These are phyloP conservation scores for Elaphomyces granulatus DNA, from an alignment of 495 filamentous ascomycete genomes.

Conservation along the genomic window DNA sequence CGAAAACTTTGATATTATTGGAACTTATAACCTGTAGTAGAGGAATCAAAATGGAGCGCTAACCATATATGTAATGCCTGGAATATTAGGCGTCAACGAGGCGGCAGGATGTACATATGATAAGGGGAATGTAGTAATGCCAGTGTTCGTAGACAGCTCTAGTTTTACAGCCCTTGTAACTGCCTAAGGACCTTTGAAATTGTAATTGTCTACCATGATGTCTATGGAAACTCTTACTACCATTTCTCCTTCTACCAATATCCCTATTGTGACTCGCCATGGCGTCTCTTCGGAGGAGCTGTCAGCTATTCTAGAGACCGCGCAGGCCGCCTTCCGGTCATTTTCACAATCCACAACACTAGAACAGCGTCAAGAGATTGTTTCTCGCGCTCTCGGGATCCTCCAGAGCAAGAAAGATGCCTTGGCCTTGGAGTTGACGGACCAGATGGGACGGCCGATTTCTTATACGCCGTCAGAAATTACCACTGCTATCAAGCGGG, in stretches of 20 bases:
- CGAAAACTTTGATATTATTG: too few species aligned
- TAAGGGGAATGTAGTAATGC: too few species aligned
- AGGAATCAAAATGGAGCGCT: too few species aligned
- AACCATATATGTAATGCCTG: too few species aligned
- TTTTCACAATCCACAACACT: slow-evolving; percentile 53
- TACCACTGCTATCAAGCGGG: slow-evolving; percentile 63
- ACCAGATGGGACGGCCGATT: slow-evolving; percentile 91
- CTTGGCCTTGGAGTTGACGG: slow-evolving; percentile 68
- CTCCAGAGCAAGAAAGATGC: slow-evolving; percentile 59
- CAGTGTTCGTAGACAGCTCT: too few species aligned
- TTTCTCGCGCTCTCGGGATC: slow-evolving; percentile 56
- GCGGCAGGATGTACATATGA: too few species aligned
- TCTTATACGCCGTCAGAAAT: slow-evolving; percentile 71
- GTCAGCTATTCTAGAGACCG: slow-evolving; percentile 44
- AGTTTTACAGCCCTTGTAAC: too few species aligned
- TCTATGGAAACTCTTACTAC: slow-evolving; percentile 70
- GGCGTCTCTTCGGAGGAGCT: slow-evolving; percentile 55
- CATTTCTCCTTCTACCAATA: slow-evolving; percentile 75
- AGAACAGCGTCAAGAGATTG: slow-evolving; percentile 54
- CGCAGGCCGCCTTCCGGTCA: slow-evolving; percentile 54
- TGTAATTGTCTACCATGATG: slow-evolving; percentile 40
- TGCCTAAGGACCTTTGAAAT: too few species aligned
- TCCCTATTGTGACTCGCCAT: slow-evolving; percentile 58
- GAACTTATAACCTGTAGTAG: too few species aligned
- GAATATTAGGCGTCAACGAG: too few species aligned